Evolutionary conservation across 768 basidiomycete species (phyloP).

Genomic region (Epithele typhae): DNA sequence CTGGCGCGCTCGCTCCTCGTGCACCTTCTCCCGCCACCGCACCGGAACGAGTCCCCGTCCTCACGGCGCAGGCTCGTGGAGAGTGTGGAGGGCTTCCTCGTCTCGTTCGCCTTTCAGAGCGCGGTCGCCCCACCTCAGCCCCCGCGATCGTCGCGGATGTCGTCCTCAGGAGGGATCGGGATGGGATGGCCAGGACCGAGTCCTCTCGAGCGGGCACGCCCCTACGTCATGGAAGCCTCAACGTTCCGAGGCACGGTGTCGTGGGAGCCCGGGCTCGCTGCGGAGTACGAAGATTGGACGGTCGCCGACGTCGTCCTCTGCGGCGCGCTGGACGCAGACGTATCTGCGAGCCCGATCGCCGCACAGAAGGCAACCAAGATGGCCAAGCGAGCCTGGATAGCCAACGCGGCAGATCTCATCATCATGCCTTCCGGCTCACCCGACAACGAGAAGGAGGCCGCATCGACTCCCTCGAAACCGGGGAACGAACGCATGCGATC

Average conservation of each 20-base stretch:
- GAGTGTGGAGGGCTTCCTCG: slow-evolving; percentile 34
- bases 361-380: not conserved
- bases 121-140: not conserved
- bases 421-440: slow-evolving; percentile 21
- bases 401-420: slow-evolving; percentile 28
- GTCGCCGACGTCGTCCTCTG: slow-evolving; percentile 31
- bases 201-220: slow-evolving; percentile 20
- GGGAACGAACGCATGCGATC: not conserved
- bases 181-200: not conserved
- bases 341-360: not conserved
- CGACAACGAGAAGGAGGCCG: too few species aligned
- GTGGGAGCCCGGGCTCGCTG: slow-evolving; percentile 9
- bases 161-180: slow-evolving; percentile 3
- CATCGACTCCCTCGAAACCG: slow-evolving; percentile 1
- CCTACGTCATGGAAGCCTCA: slow-evolving; percentile 26
- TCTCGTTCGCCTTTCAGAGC: slow-evolving; percentile 28
- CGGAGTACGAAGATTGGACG: slow-evolving; percentile 25
- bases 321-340: slow-evolving; percentile 29
- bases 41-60: slow-evolving; percentile 7
- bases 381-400: slow-evolving; percentile 27
- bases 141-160: not conserved
- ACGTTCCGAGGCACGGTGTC: slow-evolving; percentile 22
- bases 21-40: slow-evolving; percentile 28
- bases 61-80: slow-evolving; percentile 29
- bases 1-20: slow-evolving; percentile 23